A percentile compares a stretch with the other conserved stretches of the same genome.
Conservation (phyloP, 805 yeast genomes). For the Barnettozyma pratensis region DNA sequence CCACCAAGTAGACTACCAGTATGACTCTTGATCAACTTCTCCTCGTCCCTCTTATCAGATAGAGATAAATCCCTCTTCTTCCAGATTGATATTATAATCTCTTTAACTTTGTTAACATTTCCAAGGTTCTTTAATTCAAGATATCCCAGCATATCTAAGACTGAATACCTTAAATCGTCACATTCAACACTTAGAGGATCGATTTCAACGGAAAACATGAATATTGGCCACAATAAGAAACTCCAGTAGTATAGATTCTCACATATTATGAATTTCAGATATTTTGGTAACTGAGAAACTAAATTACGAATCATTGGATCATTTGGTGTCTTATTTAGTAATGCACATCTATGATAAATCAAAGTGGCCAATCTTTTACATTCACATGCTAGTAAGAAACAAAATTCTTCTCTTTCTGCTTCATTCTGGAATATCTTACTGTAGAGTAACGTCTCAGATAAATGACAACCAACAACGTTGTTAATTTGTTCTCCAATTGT, state of each 20-base stretch:
- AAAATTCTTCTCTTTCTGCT: constrained; percentile 3
- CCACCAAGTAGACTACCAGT: not conserved
- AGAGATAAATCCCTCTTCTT: constrained; percentile 7
- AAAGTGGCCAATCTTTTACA: constrained; percentile 5
- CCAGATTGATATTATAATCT: constrained; percentile 6
- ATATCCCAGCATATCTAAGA: constrained; percentile 1
- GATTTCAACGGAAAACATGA: constrained; percentile 4
- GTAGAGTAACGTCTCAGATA: not conserved
- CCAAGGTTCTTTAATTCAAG: constrained; percentile 6
- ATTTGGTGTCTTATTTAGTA: constrained; percentile 4
- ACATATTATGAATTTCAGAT: constrained; percentile 3
- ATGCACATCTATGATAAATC: constrained; percentile 4
- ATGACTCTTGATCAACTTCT: not conserved
- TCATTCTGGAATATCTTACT: not conserved
- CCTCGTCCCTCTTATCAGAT: not conserved
- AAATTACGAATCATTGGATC: not conserved
- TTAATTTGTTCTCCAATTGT: not conserved
- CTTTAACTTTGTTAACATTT: constrained; percentile 7
- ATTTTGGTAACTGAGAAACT: not conserved
- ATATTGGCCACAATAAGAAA: constrained; percentile 10
- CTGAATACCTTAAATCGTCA: constrained; percentile 4
- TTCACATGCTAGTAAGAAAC: constrained; percentile 9
- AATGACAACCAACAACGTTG: not conserved
- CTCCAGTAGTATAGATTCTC: constrained; percentile 6
- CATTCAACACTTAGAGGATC: constrained; percentile 1